These are phyloP conservation scores for Canavalia ensiformis DNA, from an alignment of 306 rosid genomes.

Conservation along the genomic window DNA sequence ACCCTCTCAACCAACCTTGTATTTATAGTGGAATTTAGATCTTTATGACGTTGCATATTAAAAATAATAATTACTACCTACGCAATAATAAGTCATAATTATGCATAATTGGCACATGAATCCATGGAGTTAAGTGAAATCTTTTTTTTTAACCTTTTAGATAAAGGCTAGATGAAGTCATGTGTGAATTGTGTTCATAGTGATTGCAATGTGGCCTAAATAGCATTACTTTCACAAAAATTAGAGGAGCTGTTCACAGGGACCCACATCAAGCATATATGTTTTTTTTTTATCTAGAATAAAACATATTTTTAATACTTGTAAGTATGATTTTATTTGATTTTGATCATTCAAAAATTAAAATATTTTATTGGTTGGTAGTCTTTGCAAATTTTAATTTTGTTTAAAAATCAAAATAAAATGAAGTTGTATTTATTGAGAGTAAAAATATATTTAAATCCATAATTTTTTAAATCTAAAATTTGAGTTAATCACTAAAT, in stretches of 20 bases:
- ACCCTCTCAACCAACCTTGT: conserved; percentile 37
- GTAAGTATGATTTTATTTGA: no score
- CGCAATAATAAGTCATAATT: conserved; percentile 5
- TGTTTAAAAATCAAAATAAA: no score
- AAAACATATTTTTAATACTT: no score
- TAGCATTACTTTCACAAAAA: neutral
- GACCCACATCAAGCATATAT: conserved; percentile 45
- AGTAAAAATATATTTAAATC: no score
- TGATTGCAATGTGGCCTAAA: conserved; percentile 30
- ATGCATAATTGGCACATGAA: conserved; percentile 37
- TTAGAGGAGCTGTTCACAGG: conserved; percentile 15
- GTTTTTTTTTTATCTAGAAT: neutral
- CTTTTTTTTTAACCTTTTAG: neutral
- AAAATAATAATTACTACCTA: conserved; percentile 5
- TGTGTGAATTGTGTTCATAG: conserved; percentile 16
- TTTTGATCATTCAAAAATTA: no score
- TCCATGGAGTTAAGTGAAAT: neutral
- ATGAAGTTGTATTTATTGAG: no score
- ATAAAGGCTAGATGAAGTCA: conserved; percentile 20
- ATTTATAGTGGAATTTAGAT: conserved; percentile 69
- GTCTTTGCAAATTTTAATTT: no score
- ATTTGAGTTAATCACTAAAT: neutral
- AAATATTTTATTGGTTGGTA: no score
- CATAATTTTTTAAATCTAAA: neutral
- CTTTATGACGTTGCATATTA: conserved; percentile 39